A percentile compares a stretch with the other conserved stretches of the same genome.
Conservation (phyloP, 179 eudicot species). For the Silene coronaria region DNA sequence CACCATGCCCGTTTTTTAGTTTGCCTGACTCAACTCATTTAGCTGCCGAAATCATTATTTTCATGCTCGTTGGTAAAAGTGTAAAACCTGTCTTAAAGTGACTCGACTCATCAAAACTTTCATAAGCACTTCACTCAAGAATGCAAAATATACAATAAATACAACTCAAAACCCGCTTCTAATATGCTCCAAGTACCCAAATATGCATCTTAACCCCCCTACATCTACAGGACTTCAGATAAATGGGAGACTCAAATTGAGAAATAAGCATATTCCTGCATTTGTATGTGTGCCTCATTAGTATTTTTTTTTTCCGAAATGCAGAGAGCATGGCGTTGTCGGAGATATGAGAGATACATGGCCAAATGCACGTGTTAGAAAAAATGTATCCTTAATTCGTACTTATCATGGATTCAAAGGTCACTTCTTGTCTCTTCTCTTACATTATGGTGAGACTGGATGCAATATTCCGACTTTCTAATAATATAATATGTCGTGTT, state of each 20-base stretch:
- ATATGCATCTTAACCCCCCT: not conserved
- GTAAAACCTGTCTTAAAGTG: no score
- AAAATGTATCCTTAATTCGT: constrained; percentile 74
- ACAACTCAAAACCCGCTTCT: no score
- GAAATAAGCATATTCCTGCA: not conserved
- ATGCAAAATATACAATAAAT: no score
- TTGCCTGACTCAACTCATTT: no score
- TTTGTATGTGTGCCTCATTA: not conserved
- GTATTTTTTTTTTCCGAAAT: constrained; percentile 7
- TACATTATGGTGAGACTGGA: not conserved
- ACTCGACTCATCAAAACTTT: no score
- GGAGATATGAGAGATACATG: constrained; percentile 99
- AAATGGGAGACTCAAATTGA: not conserved
- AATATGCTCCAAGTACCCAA: no score
- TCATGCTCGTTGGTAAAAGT: no score
- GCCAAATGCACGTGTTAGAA: constrained; percentile 92
- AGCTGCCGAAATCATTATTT: no score
- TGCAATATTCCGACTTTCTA: not conserved
- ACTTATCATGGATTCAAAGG: constrained; percentile 98
- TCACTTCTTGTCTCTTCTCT: constrained; percentile 16
- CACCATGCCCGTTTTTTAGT: no score
- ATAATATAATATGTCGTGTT: not conserved
- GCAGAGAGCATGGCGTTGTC: constrained; percentile 87
- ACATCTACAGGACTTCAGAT: not conserved
- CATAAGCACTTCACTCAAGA: no score